phyloP scores from a whole-genome alignment of 2,329 filamentous ascomycete species.

The Byssochlamys sp. region DNA sequence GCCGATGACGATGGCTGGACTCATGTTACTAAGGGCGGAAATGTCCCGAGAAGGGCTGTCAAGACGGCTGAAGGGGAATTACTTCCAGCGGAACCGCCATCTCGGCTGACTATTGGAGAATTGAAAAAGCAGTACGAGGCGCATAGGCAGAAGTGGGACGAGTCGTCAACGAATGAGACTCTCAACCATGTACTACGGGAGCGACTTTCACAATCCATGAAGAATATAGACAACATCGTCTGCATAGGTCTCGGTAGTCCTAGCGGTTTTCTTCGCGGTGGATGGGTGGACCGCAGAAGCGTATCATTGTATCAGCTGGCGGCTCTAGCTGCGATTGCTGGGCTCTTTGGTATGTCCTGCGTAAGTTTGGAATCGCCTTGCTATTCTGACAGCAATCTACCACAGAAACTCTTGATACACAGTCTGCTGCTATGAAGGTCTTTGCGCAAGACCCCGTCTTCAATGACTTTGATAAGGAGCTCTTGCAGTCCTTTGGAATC shows the following conservation, averaged over 20 bases:
- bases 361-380: background rate
- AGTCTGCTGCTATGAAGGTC: slow-evolving; percentile 31
- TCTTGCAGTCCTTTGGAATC: slow-evolving; percentile 28
- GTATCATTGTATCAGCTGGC: slow-evolving; percentile 35
- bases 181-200: slow-evolving; percentile 9
- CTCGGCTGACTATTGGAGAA: slow-evolving; percentile 19
- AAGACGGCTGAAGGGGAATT: slow-evolving; percentile 10
- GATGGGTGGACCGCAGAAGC: slow-evolving; percentile 32
- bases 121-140: slow-evolving; percentile 22
- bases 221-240: slow-evolving; percentile 20
- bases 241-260: slow-evolving; percentile 34
- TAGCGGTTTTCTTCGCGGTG: slow-evolving; percentile 33
- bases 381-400: background rate
- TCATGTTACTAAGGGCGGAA: slow-evolving; percentile 27
- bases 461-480: slow-evolving; percentile 29
- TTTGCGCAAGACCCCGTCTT: slow-evolving; percentile 51
- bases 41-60: slow-evolving; percentile 16
- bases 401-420: background rate
- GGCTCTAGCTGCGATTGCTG: slow-evolving; percentile 23
- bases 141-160: slow-evolving; percentile 20
- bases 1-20: slow-evolving; percentile 36
- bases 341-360: slow-evolving; percentile 15
- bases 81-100: slow-evolving; percentile 29
- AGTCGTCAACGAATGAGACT: slow-evolving; percentile 19
- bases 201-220: background rate